Evolutionary conservation across 805 yeast genomes (phyloP), one percentile per base, ranked within the genome.

Genomic region (Komagataella pastoris): DNA sequence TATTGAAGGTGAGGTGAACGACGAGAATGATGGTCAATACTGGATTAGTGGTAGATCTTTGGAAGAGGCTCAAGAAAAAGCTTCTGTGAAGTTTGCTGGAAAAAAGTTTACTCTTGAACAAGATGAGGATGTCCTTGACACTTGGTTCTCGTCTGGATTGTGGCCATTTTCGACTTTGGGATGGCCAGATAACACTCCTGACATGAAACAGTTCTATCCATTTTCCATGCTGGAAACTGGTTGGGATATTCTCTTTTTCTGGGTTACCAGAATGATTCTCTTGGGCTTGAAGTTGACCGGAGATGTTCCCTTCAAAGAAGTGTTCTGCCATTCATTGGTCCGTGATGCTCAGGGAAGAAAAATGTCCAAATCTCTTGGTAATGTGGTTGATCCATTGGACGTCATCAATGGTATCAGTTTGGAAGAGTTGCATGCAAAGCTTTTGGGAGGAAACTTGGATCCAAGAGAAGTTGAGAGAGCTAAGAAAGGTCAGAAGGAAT

Each of bases 311-410:
- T 93, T 93, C 78, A 83, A 79, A 59, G 98, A 93, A 70, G 98
- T 93, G 17, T 93, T 88, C 81, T 91, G 98, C 71, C 99, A 93
- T 69, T 90, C 99, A 17, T 82, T 93, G 67, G 97, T 93, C 47
- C 89, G 99, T 73, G 99, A 93, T 71, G 96, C 99, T 51, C 98
- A 93, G 71, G 99, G 99, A 58, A 84, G 99, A 68, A 93, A 93
- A 73, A 90, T 93, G 99, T 91, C 98, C 56, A 91, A 91, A 72
- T 88, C 97, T 52, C 75, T 91, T 59, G 99, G 99, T 71, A 93
- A 93, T 61, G 99, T 93, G 57, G 71, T 93, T 61, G 98, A 93
- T 71, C 99, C 99, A 56, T 75, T 85, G 56, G 98, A 93, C 67
- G 98, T 93, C 52, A 90, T 95, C 57, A 62, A 75, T 52, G 99